phyloP scores from a whole-genome alignment of 768 basidiomycete genomes.

The Trametes villosa region DNA sequence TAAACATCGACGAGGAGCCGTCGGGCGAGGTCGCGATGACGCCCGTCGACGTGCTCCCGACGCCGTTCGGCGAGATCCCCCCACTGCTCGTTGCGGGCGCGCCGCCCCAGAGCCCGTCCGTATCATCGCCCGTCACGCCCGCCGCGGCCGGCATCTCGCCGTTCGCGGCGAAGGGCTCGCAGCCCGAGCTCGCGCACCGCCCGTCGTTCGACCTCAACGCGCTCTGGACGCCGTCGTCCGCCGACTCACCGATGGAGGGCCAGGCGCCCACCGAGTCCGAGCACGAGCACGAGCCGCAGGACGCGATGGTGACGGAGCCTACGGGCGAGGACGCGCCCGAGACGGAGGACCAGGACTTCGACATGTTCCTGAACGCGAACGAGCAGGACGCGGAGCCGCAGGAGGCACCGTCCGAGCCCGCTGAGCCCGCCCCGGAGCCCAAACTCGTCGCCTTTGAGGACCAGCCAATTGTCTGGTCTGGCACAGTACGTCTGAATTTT shows the following conservation, averaged over 20 bases:
- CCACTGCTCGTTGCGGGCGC: not conserved
- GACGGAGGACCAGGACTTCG: conserved; percentile 81
- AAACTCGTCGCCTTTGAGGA: conserved; percentile 57
- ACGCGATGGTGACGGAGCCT: conserved; percentile 33
- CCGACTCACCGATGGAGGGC: not conserved
- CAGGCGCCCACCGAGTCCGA: not conserved
- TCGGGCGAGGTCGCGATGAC: conserved; percentile 40
- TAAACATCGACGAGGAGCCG: conserved; percentile 75
- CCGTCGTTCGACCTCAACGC: conserved; percentile 73
- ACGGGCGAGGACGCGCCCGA: conserved; percentile 46
- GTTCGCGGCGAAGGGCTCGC: conserved; percentile 36
- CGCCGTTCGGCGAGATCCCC: conserved; percentile 16
- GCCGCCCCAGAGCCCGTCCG: conserved; percentile 4
- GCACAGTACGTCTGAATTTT: conserved; percentile 56
- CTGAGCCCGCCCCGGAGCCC: conserved; percentile 39
- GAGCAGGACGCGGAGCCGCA: conserved; percentile 40
- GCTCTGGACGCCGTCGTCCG: conserved; percentile 55
- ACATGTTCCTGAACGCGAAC: conserved; percentile 80
- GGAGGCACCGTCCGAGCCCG: conserved; percentile 11
- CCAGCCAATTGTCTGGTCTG: conserved; percentile 70
- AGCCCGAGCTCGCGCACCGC: conserved; percentile 49
- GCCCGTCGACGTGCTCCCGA: conserved; percentile 18
- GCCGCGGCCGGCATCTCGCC: conserved; percentile 36
- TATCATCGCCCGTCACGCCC: not conserved
- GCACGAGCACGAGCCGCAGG: conserved; percentile 26